Conservation (phyloP, 768 basidiomycete species). For the Suillus occidentalis region DNA sequence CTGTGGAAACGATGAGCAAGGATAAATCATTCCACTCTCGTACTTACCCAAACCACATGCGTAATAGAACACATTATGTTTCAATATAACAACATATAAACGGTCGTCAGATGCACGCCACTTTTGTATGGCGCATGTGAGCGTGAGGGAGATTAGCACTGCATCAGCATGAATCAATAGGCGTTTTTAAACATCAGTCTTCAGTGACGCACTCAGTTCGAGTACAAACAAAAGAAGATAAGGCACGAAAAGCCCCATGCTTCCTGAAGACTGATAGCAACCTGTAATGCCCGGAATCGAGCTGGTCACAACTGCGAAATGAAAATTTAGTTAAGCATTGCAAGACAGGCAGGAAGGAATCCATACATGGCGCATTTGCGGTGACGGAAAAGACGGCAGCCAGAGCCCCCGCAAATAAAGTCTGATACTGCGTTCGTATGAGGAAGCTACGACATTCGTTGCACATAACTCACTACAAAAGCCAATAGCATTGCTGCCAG, state of each 20-base stretch:
- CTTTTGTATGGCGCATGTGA: neutral
- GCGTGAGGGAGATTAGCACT: conserved; percentile 10
- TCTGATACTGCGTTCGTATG: neutral
- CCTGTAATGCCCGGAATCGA: conserved; percentile 6
- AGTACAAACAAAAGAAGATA: conserved; percentile 6
- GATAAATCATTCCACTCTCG: no score
- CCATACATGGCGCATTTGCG: neutral
- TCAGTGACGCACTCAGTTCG: conserved; percentile 5
- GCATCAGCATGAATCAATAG: neutral
- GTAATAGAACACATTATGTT: conserved; percentile 11
- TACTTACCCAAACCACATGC: conserved; percentile 9
- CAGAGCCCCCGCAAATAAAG: neutral
- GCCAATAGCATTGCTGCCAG: neutral
- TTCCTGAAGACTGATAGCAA: neutral
- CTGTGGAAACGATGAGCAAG: neutral
- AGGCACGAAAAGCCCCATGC: conserved; percentile 1
- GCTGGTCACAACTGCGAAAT: neutral
- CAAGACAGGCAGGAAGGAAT: neutral
- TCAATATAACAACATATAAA: conserved; percentile 1
- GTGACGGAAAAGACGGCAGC: neutral
- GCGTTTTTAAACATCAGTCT: neutral
- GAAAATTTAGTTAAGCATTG: neutral
- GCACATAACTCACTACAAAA: conserved; percentile 5
- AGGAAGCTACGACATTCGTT: neutral
- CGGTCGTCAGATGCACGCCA: neutral